Percentiles rank a stretch among this genome's conserved stretches.
These are phyloP conservation scores for Lumnitzera racemosa DNA, from an alignment of 345 rosid genomes.

Conservation along the genomic window DNA sequence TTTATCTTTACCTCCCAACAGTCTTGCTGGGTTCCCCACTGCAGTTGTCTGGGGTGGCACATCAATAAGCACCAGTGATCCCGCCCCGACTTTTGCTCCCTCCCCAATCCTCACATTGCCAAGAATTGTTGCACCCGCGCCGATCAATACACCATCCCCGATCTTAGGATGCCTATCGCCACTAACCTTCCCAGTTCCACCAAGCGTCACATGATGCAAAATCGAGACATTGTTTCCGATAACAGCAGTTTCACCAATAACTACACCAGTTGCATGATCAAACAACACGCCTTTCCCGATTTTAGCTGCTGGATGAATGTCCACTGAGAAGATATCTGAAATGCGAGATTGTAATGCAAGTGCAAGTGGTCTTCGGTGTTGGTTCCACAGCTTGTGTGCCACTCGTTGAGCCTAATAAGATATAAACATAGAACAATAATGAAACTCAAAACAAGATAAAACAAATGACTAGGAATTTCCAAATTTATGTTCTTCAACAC, in stretches of 20 bases:
- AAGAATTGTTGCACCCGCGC: slow-evolving; percentile 88
- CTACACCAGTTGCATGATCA: slow-evolving; percentile 94
- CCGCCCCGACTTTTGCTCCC: slow-evolving; percentile 93
- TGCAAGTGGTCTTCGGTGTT: slow-evolving; percentile 73
- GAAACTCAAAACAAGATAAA: not conserved
- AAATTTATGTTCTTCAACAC: too few relatives aligned
- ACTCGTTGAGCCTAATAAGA: slow-evolving; percentile 72
- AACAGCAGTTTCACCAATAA: slow-evolving; percentile 85
- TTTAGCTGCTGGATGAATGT: slow-evolving; percentile 92
- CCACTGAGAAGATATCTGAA: slow-evolving; percentile 87
- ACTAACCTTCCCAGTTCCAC: slow-evolving; percentile 77
- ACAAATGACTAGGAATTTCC: too few relatives aligned
- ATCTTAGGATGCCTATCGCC: slow-evolving; percentile 93
- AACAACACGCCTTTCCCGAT: slow-evolving; percentile 83
- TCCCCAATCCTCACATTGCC: slow-evolving; percentile 80
- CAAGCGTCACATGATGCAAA: slow-evolving; percentile 86
- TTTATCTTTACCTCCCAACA: slow-evolving; percentile 80
- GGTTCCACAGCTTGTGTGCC: slow-evolving; percentile 78
- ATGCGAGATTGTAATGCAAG: slow-evolving; percentile 89
- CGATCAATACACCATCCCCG: slow-evolving; percentile 88
- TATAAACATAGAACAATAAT: slow-evolving; percentile 1
- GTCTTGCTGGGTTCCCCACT: slow-evolving; percentile 92
- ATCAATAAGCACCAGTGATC: slow-evolving; percentile 75
- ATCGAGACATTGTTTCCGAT: slow-evolving; percentile 90
- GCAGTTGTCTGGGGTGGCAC: slow-evolving; percentile 79